These are phyloP conservation scores for Colletotrichum sp. DNA, from an alignment of 2,329 filamentous ascomycete species.

Conservation along the genomic window DNA sequence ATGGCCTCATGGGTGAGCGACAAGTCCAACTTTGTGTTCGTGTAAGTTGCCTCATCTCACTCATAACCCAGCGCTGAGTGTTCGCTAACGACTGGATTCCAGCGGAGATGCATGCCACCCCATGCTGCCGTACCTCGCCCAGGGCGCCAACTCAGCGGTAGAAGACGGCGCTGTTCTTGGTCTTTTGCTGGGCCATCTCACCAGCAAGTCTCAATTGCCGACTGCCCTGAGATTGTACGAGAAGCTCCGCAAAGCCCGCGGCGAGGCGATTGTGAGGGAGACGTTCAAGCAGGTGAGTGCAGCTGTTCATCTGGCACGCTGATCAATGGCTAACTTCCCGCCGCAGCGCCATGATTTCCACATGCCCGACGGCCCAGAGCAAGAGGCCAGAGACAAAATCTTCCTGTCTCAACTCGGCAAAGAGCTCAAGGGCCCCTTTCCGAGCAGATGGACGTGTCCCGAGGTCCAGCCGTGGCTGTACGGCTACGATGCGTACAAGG, in stretches of 20 bases:
- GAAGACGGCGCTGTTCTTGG: conserved; percentile 73
- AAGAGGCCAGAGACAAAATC: conserved; percentile 60
- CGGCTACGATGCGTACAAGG: conserved; percentile 59
- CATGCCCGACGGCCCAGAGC: conserved; percentile 58
- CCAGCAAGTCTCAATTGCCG: conserved; percentile 48
- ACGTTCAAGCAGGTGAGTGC: conserved; percentile 48
- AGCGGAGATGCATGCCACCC: conserved; percentile 67
- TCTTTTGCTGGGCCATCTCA: conserved; percentile 56
- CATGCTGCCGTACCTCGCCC: conserved; percentile 68
- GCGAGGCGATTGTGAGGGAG: conserved; percentile 62
- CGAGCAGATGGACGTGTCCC: conserved; percentile 68
- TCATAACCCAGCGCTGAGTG: background rate
- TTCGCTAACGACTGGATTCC: background rate
- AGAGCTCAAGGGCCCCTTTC: conserved; percentile 59
- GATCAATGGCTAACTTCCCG: background rate
- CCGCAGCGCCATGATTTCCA: conserved; percentile 56
- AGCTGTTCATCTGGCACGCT: background rate
- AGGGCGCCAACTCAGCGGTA: conserved; percentile 70
- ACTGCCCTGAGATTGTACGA: conserved; percentile 51
- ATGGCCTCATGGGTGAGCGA: conserved; percentile 60
- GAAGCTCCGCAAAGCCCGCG: conserved; percentile 49
- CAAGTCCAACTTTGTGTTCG: conserved; percentile 53
- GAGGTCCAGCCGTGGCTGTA: conserved; percentile 68
- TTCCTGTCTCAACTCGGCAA: conserved; percentile 61
- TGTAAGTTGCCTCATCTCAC: conserved; percentile 31